These are phyloP conservation scores for Lipomyces kockii DNA, from an alignment of 805 yeast species.

Conservation along the genomic window DNA sequence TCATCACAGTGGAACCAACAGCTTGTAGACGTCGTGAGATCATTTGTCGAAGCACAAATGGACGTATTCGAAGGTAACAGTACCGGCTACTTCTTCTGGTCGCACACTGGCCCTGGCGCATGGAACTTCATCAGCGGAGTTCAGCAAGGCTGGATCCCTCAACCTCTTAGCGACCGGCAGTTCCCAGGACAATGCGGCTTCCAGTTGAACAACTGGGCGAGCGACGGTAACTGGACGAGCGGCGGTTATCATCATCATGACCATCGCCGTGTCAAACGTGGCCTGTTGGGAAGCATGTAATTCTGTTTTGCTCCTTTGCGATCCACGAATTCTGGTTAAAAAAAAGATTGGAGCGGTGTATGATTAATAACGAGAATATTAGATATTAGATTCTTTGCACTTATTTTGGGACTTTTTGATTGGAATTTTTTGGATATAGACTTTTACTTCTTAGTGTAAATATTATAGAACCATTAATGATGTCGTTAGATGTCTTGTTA, in stretches of 20 bases:
- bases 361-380: not conserved
- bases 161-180: slow-evolving; percentile 70
- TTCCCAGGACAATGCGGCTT: slow-evolving; percentile 69
- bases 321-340: too few species aligned
- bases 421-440: not conserved
- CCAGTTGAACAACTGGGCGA: slow-evolving; percentile 1
- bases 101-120: slow-evolving; percentile 82
- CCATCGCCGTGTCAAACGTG: slow-evolving; percentile 12
- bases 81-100: slow-evolving; percentile 92
- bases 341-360: not conserved
- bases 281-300: slow-evolving; percentile 7
- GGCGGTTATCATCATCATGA: not conserved
- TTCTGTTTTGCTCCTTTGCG: too few species aligned
- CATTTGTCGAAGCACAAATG: slow-evolving; percentile 83
- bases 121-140: slow-evolving; percentile 79
- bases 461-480: not conserved
- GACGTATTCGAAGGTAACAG: slow-evolving; percentile 71
- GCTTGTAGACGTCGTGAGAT: slow-evolving; percentile 62
- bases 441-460: not conserved
- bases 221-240: not conserved
- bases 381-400: not conserved
- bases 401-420: not conserved
- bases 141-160: slow-evolving; percentile 71
- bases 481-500: too few species aligned
- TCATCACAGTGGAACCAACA: slow-evolving; percentile 61